phyloP scores from a whole-genome alignment of 306 rosid species.

The Vigna hirtella region DNA sequence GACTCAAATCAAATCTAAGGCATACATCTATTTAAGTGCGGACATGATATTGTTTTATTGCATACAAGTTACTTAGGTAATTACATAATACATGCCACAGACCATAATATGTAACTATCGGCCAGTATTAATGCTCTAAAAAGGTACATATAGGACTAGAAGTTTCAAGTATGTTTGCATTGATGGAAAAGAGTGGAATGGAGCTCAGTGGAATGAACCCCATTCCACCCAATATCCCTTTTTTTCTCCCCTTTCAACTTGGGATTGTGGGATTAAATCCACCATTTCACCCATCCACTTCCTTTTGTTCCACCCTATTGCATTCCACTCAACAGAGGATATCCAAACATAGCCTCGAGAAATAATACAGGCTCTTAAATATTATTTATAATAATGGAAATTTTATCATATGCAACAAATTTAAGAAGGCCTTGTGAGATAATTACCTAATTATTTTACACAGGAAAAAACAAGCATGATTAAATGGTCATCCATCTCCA shows the following conservation, averaged over 20 bases:
- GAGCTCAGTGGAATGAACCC: background rate
- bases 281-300: background rate
- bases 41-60: constrained; percentile 3
- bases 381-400: background rate
- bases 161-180: background rate
- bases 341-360: background rate
- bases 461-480: constrained; percentile 25
- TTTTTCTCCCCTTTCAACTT: background rate
- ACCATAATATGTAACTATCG: background rate
- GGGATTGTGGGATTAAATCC: background rate
- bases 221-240: background rate
- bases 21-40: background rate
- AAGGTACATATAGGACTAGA: constrained; percentile 7
- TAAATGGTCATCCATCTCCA: constrained; percentile 15
- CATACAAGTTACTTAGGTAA: constrained; percentile 14
- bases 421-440: background rate
- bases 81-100: constrained; percentile 11
- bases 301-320: constrained; percentile 12
- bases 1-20: constrained; percentile 7
- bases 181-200: background rate
- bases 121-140: constrained; percentile 5
- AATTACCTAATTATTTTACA: background rate
- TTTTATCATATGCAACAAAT: background rate
- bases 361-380: background rate
- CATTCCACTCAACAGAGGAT: background rate